A percentile compares a stretch with the other conserved stretches of the same genome.
These are phyloP conservation scores for Cercospora sp. DNA, from an alignment of 2,329 filamentous ascomycete genomes.

Conservation along the genomic window DNA sequence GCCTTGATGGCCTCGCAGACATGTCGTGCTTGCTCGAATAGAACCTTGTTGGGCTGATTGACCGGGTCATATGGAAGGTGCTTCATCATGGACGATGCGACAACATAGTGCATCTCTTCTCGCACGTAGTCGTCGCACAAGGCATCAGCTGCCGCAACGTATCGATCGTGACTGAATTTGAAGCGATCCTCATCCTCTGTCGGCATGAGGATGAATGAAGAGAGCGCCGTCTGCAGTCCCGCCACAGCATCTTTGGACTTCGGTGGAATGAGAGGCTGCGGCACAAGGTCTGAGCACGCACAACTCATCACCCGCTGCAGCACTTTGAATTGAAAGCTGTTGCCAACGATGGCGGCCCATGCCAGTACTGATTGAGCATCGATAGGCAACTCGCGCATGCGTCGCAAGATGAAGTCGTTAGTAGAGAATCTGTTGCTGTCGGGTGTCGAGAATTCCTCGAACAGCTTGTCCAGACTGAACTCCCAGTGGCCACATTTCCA, in stretches of 20 bases:
- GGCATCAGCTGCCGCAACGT: conserved; percentile 72
- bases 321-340: conserved; percentile 78
- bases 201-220: conserved; percentile 76
- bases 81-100: conserved; percentile 77
- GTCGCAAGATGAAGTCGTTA: conserved; percentile 76
- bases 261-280: conserved; percentile 50
- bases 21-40: conserved; percentile 76
- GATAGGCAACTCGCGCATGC: conserved; percentile 72
- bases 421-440: conserved; percentile 78
- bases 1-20: conserved; percentile 75
- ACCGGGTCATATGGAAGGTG: conserved; percentile 63
- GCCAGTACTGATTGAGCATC: conserved; percentile 76
- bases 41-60: conserved; percentile 48
- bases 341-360: conserved; percentile 83
- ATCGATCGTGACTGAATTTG: conserved; percentile 82
- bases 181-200: conserved; percentile 85
- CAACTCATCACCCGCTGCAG: conserved; percentile 74
- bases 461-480: conserved; percentile 81
- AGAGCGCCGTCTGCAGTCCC: conserved; percentile 78
- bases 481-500: conserved; percentile 81
- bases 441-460: conserved; percentile 78
- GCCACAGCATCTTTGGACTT: conserved; percentile 69
- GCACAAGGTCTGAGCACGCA: conserved; percentile 62
- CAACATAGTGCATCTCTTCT: conserved; percentile 85
- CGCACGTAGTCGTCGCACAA: conserved; percentile 67